Evolutionary conservation across 352 stramenopile species (phyloP), one percentile per base, ranked within the genome.

Genomic region (Phytophthora pinifolia): DNA sequence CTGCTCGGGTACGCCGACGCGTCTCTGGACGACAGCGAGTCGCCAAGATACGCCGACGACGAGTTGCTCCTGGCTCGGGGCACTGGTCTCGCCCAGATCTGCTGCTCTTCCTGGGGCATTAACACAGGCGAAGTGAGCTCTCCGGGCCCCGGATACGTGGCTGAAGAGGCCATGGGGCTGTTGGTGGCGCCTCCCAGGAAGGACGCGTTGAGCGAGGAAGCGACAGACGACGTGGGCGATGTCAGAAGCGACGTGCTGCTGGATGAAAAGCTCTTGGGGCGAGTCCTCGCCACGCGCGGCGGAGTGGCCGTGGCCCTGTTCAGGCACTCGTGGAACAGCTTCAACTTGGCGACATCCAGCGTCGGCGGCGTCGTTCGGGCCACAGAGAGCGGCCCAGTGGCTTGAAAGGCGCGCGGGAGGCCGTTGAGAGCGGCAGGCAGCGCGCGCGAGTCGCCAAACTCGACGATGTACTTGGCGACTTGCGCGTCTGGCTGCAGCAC

Each of bases 371-470:
- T 68, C 13, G 76, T 82, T 2, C 79, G 72, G n/a, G 67, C 57
- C 2, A 80, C 77, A 0, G 67, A 61, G 29, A 89, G 62, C 15
- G 70, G 47, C 13, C 76, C 76, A 29, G 34, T 72, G 6, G 61
- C 27, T 17, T 83, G 64, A 15, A 77, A 62, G 7, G 54, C 48
- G 2, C 47, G 51, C 4, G 59, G 39, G 2, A 94, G 52, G 4
- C 66, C 62, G 13, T 46, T 65, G 5, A 94, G 60, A 1, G 77
- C 83, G 3, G 38, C 53, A 0, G 59, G 42, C 2, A 94, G 59
- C 10, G 72, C 76, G 0, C 85, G 76, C 0, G 70, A 67, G 49
- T 94, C 85, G 49, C 87, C 85, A 55, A 81, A 91, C 59, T 94
- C 82, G 27, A 94, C 70, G 6, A 89, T 70, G 53, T 74, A 92